A percentile compares a stretch with the other conserved stretches of the same genome.
Evolutionary conservation across 176 grass and related monocot genomes (phyloP).

Genomic region (Poa annua): DNA sequence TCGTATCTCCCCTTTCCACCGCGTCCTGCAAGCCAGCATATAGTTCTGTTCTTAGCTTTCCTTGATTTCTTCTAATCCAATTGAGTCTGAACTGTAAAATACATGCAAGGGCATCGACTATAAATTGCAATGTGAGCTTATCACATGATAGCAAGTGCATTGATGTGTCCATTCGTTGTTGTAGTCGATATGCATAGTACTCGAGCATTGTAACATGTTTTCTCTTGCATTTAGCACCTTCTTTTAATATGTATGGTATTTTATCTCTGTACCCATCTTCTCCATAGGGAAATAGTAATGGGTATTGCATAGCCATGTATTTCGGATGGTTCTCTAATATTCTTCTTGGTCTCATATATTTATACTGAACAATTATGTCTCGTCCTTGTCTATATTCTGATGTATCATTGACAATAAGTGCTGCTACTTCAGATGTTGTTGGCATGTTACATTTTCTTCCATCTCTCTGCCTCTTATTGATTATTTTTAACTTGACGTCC

Average conservation of each 20-base stretch:
- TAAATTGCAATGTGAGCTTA: conserved; percentile 21
- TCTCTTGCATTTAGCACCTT: too few species aligned
- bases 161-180: not conserved
- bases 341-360: not conserved
- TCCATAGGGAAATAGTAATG: conserved; percentile 27
- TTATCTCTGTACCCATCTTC: conserved; percentile 47
- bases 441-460: not conserved
- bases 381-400: not conserved
- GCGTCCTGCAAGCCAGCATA: not conserved
- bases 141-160: not conserved
- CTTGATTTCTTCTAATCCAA: conserved; percentile 26
- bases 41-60: conserved; percentile 11
- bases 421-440: not conserved
- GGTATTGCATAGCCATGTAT: conserved; percentile 19
- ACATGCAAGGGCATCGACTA: conserved; percentile 3
- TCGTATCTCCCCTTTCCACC: conserved; percentile 17
- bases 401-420: not conserved
- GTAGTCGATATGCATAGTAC: not conserved
- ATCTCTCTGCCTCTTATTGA: not conserved
- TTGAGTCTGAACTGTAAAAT: conserved; percentile 9
- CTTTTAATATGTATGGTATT: too few species aligned
- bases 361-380: conserved; percentile 28
- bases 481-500: not conserved
- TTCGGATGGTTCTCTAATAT: conserved; percentile 30
- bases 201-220: too few species aligned